Base-by-base conservation (phyloP, 1,284 basidiomycete species). In the Moesziomyces globuligerus region DNA sequence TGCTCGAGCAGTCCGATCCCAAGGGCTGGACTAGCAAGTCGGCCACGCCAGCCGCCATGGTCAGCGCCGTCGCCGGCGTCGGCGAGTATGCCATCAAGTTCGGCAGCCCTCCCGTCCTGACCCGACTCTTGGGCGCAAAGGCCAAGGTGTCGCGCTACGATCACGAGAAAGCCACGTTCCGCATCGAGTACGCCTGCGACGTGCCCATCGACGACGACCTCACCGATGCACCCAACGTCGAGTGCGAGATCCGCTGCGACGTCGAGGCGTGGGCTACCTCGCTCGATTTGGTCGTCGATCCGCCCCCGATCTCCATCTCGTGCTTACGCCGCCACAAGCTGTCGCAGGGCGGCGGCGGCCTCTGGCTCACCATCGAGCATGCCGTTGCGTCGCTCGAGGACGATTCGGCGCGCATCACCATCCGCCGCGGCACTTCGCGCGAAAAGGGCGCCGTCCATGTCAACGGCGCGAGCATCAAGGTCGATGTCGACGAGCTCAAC, bases 1-100 rank as follows among this genome's bases (percentile, higher is more conserved):
- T 99, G 3, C 88, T 99, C 4, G 96, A 98, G 81, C 96, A 98
- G 84, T 94, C 92, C 13, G 94, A 98, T 83, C 94, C 94, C 2
- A 93, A 96, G 80, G 94, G 94, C 46, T 97, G 95, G 95, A 90
- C 93, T 7, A 93, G 93, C 84, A 98, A 98, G 83, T 89, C 91
- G 0, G 91, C 91, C 17, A 94, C 94, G 36, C 94, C 94, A 0
- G 89, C 90, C 34, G 90, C 92, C 75, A 95, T 98, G 87, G 72
- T 83, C 5, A 51, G 72, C 18, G 79, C 89, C 3, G 85, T 97
- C 1, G 91, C 94, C 0, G 93, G 93, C 7, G 89, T 94, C 3
- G 94, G 94, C 37, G 94, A 96, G 71, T 95, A 92, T 80, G 91
- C 78, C 17, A 94, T 99, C 84, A 94, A 94, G 82, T 90, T 89